Conservation (phyloP, 306 rosid genomes). For the Prunus campanulata region DNA sequence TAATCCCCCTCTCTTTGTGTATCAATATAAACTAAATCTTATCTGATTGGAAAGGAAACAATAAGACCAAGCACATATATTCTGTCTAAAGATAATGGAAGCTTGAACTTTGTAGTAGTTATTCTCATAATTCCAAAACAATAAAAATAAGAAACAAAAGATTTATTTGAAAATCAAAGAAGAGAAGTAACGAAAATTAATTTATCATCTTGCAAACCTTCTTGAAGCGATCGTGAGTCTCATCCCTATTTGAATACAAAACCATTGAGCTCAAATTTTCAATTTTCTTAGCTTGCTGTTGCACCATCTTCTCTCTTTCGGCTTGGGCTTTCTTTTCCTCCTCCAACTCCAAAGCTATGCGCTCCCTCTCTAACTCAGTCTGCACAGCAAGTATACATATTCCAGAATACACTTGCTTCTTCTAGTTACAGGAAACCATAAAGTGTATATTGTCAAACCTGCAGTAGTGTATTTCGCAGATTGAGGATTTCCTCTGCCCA, state of each 20-base stretch:
- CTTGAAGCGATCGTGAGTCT: slow-evolving; percentile 50
- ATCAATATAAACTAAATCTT: neutral
- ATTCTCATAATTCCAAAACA: neutral
- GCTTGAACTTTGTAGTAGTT: neutral
- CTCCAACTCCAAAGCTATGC: slow-evolving; percentile 93
- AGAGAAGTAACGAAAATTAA: neutral
- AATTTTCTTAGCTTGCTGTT: slow-evolving; percentile 87
- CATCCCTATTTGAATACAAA: slow-evolving; percentile 83
- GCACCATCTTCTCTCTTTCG: slow-evolving; percentile 82
- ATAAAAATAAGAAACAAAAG: neutral
- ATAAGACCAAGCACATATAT: neutral
- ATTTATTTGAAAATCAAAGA: neutral
- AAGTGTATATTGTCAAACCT: slow-evolving; percentile 44
- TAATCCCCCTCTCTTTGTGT: neutral
- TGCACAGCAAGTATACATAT: slow-evolving; percentile 29
- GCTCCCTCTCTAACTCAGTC: slow-evolving; percentile 94
- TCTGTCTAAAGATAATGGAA: neutral
- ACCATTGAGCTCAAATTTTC: slow-evolving; percentile 93
- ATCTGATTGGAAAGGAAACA: neutral
- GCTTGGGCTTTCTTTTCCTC: slow-evolving; percentile 91
- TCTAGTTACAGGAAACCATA: slow-evolving; percentile 18
- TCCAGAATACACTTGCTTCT: slow-evolving; percentile 23
- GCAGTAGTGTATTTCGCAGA: slow-evolving; percentile 83
- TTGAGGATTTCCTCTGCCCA: slow-evolving; percentile 72
- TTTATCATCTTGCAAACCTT: slow-evolving; percentile 48